phyloP scores from a whole-genome alignment of 441 rosid genomes.

The Eruca vesicaria region DNA sequence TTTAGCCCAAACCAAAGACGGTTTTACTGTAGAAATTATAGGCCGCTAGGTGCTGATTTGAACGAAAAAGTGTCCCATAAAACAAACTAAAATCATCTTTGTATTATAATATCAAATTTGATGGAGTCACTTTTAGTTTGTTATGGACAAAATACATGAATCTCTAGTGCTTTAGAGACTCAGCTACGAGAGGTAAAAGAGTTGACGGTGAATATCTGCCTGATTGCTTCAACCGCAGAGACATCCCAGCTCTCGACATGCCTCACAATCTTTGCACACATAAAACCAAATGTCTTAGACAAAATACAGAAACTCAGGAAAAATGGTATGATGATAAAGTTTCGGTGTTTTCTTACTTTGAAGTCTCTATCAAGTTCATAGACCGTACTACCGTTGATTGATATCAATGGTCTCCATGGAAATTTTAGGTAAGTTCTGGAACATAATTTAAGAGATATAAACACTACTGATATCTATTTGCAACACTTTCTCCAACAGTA shows the following conservation, averaged over 20 bases:
- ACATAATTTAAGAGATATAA: neutral
- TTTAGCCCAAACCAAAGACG: neutral
- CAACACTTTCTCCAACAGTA: no score
- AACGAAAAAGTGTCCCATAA: no score
- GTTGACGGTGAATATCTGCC: slow-evolving; percentile 62
- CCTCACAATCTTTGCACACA: slow-evolving; percentile 49
- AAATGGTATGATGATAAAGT: neutral
- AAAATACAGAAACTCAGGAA: neutral
- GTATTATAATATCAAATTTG: no score
- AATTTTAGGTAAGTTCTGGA: slow-evolving; percentile 18
- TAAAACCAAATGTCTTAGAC: neutral
- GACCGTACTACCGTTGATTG: slow-evolving; percentile 65
- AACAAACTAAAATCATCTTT: no score
- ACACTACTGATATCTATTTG: no score
- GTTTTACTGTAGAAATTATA: neutral
- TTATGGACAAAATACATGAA: neutral
- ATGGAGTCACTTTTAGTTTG: no score
- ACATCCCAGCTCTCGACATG: slow-evolving; percentile 86
- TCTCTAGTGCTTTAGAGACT: neutral
- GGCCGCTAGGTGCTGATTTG: neutral
- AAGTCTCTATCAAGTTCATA: slow-evolving; percentile 42
- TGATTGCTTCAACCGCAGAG: slow-evolving; percentile 72
- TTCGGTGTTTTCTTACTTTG: no score
- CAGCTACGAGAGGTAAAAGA: neutral
- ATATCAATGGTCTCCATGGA: slow-evolving; percentile 29